These are phyloP conservation scores for Melampsora medusae DNA, from an alignment of 1,284 basidiomycete species.

Conservation along the genomic window DNA sequence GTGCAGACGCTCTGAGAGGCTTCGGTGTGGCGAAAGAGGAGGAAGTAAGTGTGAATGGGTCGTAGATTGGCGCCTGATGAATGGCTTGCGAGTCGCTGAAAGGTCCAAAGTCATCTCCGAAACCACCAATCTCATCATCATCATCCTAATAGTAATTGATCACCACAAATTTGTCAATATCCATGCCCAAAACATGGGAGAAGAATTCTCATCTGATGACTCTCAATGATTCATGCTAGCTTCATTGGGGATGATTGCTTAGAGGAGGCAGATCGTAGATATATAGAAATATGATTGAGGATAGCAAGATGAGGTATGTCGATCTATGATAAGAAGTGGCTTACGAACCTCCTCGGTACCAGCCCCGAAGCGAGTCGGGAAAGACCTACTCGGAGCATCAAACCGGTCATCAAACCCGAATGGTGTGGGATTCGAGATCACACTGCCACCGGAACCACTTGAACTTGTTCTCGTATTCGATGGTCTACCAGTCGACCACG, in stretches of 20 bases:
- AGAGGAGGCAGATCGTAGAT: background rate
- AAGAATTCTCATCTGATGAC: background rate
- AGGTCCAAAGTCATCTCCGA: slow-evolving; percentile 35
- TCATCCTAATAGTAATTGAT: background rate
- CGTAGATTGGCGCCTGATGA: no score
- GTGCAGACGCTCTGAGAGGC: background rate
- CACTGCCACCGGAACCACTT: background rate
- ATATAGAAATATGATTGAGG: background rate
- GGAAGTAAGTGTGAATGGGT: no score
- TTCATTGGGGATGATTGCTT: background rate
- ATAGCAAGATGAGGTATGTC: background rate
- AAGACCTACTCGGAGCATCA: slow-evolving; percentile 44
- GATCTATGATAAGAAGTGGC: no score
- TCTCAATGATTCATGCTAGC: background rate
- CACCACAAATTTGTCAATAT: slow-evolving; percentile 8
- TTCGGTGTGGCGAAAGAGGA: background rate
- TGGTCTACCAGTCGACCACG: background rate
- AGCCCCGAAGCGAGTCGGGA: slow-evolving; percentile 25
- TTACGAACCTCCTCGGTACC: no score
- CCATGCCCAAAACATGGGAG: background rate
- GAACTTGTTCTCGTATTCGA: slow-evolving; percentile 2
- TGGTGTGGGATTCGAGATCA: slow-evolving; percentile 41
- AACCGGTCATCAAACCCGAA: slow-evolving; percentile 52
- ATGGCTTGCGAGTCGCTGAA: background rate
- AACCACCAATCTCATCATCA: background rate